These are phyloP conservation scores for Colletotrichum sp. DNA, from an alignment of 2,329 filamentous ascomycete genomes.

Conservation along the genomic window DNA sequence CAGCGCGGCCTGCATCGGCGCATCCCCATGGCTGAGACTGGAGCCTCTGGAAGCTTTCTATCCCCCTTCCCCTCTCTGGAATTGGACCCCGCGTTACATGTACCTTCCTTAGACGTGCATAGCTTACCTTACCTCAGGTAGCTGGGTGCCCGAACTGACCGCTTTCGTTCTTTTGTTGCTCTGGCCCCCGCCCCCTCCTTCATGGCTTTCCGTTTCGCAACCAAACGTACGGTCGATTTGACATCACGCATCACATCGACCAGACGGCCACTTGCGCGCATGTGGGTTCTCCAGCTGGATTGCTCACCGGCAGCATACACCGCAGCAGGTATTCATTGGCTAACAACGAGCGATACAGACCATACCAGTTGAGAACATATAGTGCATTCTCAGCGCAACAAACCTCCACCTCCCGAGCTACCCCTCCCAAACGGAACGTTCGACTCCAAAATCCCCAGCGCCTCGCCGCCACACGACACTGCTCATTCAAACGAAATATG, in stretches of 20 bases:
- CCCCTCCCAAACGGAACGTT: slow-evolving; percentile 1
- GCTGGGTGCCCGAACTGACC: slow-evolving; percentile 9
- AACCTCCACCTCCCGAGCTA: not conserved
- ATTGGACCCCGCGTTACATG: slow-evolving; percentile 17
- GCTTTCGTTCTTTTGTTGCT: slow-evolving; percentile 18
- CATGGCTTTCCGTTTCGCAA: slow-evolving; percentile 16
- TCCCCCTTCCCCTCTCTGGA: slow-evolving; percentile 12
- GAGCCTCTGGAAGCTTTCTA: slow-evolving; percentile 6
- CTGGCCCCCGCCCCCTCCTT: slow-evolving; percentile 13
- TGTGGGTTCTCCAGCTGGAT: not conserved
- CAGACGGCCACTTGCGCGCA: slow-evolving; percentile 6
- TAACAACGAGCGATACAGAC: not conserved
- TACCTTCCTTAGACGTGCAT: slow-evolving; percentile 13
- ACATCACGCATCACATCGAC: slow-evolving; percentile 13
- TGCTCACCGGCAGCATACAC: not conserved
- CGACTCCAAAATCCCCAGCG: slow-evolving; percentile 17
- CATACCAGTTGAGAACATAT: slow-evolving; percentile 3
- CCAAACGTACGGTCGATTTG: slow-evolving; percentile 7
- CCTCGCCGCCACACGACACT: slow-evolving; percentile 13
- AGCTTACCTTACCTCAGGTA: not conserved
- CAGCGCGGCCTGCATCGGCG: slow-evolving; percentile 11
- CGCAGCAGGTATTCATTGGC: not conserved
- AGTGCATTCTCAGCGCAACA: not conserved
- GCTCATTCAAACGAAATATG: slow-evolving; percentile 24
- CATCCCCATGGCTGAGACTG: slow-evolving; percentile 7